phyloP scores from a whole-genome alignment of 805 yeast species.

The Metschnikowia anglica region DNA sequence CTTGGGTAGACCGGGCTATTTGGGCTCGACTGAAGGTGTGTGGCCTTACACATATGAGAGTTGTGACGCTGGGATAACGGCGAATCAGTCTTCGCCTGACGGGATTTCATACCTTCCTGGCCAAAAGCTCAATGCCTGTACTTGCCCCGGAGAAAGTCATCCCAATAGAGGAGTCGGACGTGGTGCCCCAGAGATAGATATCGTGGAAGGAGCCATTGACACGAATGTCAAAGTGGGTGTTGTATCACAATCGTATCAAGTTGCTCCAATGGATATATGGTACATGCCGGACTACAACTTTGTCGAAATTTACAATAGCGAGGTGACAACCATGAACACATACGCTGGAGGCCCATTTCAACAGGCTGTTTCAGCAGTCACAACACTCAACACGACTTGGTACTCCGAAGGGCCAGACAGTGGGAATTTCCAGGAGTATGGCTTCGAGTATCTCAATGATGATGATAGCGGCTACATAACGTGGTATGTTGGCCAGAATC shows the following conservation, averaged over 20 bases:
- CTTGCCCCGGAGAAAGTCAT: slow-evolving; percentile 80
- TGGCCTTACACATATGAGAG: slow-evolving; percentile 91
- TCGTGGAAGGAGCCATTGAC: slow-evolving; percentile 78
- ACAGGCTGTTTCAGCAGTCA: slow-evolving; percentile 83
- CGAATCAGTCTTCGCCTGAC: slow-evolving; percentile 87
- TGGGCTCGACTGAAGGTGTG: slow-evolving; percentile 84
- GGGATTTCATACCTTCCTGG: slow-evolving; percentile 88
- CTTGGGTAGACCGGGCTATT: slow-evolving; percentile 86
- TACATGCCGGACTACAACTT: slow-evolving; percentile 85
- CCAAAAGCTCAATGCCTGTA: slow-evolving; percentile 72
- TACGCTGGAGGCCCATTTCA: slow-evolving; percentile 93
- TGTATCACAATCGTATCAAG: slow-evolving; percentile 89
- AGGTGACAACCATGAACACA: slow-evolving; percentile 77
- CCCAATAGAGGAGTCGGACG: slow-evolving; percentile 87
- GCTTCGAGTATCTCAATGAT: slow-evolving; percentile 75
- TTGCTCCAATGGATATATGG: slow-evolving; percentile 96
- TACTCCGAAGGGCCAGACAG: slow-evolving; percentile 60
- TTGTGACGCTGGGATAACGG: slow-evolving; percentile 93
- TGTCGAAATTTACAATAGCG: slow-evolving; percentile 65
- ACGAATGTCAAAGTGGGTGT: slow-evolving; percentile 52
- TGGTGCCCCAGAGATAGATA: slow-evolving; percentile 89
- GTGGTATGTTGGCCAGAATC: slow-evolving; percentile 79
- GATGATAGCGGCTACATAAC: slow-evolving; percentile 66
- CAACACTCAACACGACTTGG: slow-evolving; percentile 81
- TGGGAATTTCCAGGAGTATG: slow-evolving; percentile 66